These are phyloP conservation scores for Lithospermum erythrorhizon DNA, from an alignment of 257 asterid species.

Conservation along the genomic window DNA sequence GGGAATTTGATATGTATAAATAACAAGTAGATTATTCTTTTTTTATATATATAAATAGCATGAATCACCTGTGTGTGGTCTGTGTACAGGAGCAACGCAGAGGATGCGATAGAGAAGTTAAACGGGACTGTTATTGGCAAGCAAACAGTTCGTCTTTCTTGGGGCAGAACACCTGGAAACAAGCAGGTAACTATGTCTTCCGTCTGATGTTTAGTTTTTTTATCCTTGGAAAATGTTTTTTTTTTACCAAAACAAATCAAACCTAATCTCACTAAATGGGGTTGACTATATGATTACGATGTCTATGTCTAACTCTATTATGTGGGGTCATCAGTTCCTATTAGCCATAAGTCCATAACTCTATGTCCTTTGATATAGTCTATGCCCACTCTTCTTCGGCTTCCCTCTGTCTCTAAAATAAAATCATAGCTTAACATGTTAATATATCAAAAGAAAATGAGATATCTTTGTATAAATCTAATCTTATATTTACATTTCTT, in stretches of 20 bases:
- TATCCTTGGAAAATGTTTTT: background rate
- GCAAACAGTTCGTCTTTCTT: slow-evolving; percentile 73
- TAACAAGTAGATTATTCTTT: too few relatives aligned
- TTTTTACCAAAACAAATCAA: too few relatives aligned
- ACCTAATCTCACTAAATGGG: too few relatives aligned
- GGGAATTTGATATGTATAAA: background rate
- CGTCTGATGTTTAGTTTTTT: background rate
- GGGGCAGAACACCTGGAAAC: slow-evolving; percentile 77
- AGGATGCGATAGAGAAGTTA: slow-evolving; percentile 69
- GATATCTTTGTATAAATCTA: too few relatives aligned
- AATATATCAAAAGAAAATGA: too few relatives aligned
- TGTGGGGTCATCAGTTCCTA: too few relatives aligned
- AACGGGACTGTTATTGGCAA: slow-evolving; percentile 65
- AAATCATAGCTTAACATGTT: too few relatives aligned
- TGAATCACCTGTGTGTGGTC: background rate
- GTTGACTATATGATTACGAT: background rate
- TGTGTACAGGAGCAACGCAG: slow-evolving; percentile 51
- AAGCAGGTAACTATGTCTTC: slow-evolving; percentile 36
- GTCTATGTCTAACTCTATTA: too few relatives aligned
- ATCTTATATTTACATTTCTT: background rate
- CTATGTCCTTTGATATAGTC: background rate
- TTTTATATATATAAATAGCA: background rate
- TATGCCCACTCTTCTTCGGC: background rate
- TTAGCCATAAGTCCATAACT: too few relatives aligned
- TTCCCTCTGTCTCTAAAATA: too few relatives aligned